phyloP scores from a whole-genome alignment of 2,329 filamentous ascomycete species.

The Thielaviopsis musarum region DNA sequence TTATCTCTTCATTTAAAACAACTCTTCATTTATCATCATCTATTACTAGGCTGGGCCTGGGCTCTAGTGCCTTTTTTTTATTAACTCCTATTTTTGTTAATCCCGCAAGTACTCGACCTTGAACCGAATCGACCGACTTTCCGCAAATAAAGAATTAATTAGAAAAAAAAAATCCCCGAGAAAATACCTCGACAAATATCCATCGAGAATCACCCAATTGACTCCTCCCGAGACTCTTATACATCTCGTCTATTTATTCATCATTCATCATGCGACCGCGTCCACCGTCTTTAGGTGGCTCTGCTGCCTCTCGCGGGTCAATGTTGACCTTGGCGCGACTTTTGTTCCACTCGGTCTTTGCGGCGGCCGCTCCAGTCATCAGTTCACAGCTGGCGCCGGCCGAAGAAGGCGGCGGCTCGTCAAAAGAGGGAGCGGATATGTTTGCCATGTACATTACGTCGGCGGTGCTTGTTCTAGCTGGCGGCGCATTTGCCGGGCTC shows the following conservation, averaged over 20 bases:
- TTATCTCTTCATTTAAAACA: not conserved
- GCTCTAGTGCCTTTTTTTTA: not conserved
- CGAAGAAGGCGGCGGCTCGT: conserved; percentile 24
- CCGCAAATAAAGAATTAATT: not conserved
- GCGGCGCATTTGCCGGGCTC: conserved; percentile 85
- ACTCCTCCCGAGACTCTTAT: not conserved
- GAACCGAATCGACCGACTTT: not conserved
- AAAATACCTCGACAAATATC: not conserved
- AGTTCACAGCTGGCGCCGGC: conserved; percentile 11
- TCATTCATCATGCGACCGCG: conserved; percentile 6
- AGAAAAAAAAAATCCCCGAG: not conserved
- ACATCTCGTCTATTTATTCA: not conserved
- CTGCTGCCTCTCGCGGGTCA: conserved; percentile 6
- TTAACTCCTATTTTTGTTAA: not conserved
- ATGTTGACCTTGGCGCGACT: conserved; percentile 7
- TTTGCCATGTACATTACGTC: conserved; percentile 74
- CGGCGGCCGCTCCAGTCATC: conserved; percentile 29
- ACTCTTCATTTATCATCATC: not conserved
- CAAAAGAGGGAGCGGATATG: conserved; percentile 44
- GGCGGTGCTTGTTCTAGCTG: conserved; percentile 63
- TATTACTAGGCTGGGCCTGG: not conserved
- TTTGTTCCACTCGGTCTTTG: conserved; percentile 18
- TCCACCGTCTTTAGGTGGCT: conserved; percentile 3
- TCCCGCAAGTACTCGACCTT: not conserved
- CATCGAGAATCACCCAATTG: not conserved